phyloP scores from a whole-genome alignment of 2,329 filamentous ascomycete genomes.

The Epicoccum sorghinum region DNA sequence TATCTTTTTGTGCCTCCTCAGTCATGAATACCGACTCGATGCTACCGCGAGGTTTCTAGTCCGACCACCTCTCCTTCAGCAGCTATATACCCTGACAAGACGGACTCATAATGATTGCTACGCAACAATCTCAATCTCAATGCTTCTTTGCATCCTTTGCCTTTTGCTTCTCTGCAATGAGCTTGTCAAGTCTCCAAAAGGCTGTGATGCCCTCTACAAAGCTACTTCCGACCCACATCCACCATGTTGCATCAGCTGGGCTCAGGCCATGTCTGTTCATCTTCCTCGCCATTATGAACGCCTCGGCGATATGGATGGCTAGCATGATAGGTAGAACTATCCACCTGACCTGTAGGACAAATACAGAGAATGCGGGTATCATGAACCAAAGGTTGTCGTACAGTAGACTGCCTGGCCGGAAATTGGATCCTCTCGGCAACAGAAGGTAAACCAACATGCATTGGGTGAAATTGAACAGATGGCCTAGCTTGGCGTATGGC shows the following conservation, averaged over 20 bases:
- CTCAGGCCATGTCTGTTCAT: slow-evolving; percentile 61
- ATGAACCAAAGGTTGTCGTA: slow-evolving; percentile 53
- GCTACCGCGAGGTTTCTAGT: neutral
- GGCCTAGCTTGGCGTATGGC: slow-evolving; percentile 53
- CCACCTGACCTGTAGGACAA: slow-evolving; percentile 65
- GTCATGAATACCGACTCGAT: neutral
- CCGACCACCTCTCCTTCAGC: too few relatives aligned
- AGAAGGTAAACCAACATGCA: slow-evolving; percentile 41
- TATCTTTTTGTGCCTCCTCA: neutral
- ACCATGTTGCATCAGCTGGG: slow-evolving; percentile 57
- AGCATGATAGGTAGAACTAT: slow-evolving; percentile 65
- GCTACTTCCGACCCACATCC: slow-evolving; percentile 58
- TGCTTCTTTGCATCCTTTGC: slow-evolving; percentile 46
- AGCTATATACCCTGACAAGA: too few relatives aligned
- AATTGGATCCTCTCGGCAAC: slow-evolving; percentile 38
- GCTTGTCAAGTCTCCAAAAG: slow-evolving; percentile 48
- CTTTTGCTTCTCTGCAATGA: slow-evolving; percentile 29
- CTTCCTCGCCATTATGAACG: slow-evolving; percentile 55
- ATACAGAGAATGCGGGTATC: slow-evolving; percentile 62
- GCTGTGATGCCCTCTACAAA: slow-evolving; percentile 61
- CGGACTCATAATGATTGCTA: too few relatives aligned
- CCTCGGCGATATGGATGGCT: slow-evolving; percentile 69
- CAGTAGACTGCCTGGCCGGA: slow-evolving; percentile 41
- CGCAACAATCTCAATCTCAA: slow-evolving; percentile 12
- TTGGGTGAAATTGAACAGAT: slow-evolving; percentile 61